phyloP scores from a whole-genome alignment of 2,329 filamentous ascomycete species.

The Beauveria bassiana region DNA sequence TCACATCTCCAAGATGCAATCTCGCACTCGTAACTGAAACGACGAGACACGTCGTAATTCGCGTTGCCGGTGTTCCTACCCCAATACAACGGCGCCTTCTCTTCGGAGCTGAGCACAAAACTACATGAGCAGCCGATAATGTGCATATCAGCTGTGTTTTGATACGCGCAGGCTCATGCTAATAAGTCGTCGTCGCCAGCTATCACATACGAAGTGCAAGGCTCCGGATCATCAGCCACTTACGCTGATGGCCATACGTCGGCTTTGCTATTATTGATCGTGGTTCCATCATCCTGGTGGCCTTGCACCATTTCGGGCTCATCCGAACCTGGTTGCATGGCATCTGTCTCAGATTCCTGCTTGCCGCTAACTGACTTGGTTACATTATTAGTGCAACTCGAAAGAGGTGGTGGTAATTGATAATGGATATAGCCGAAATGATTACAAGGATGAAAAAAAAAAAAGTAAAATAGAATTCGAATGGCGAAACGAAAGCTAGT shows the following conservation, averaged over 20 bases:
- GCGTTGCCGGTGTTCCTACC: no score
- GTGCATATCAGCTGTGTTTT: no score
- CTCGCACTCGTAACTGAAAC: no score
- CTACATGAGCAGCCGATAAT: no score
- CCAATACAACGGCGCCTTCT: no score
- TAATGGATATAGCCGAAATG: no score
- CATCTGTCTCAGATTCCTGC: background rate
- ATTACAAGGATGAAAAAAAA: background rate
- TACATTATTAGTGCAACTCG: no score
- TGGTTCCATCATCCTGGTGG: background rate
- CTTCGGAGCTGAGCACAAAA: no score
- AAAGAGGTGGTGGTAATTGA: no score
- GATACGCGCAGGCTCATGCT: background rate
- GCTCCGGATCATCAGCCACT: background rate
- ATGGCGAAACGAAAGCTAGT: no score
- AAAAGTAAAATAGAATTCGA: background rate
- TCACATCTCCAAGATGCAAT: no score
- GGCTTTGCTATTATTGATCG: background rate
- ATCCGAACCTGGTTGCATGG: background rate
- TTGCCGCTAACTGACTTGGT: background rate
- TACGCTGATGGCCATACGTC: background rate
- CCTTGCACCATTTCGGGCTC: background rate
- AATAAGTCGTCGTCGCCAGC: background rate
- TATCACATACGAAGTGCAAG: background rate
- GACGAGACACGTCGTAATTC: no score